Conservation (phyloP, 257 asterid genomes). For the Solanum arcanum region DNA sequence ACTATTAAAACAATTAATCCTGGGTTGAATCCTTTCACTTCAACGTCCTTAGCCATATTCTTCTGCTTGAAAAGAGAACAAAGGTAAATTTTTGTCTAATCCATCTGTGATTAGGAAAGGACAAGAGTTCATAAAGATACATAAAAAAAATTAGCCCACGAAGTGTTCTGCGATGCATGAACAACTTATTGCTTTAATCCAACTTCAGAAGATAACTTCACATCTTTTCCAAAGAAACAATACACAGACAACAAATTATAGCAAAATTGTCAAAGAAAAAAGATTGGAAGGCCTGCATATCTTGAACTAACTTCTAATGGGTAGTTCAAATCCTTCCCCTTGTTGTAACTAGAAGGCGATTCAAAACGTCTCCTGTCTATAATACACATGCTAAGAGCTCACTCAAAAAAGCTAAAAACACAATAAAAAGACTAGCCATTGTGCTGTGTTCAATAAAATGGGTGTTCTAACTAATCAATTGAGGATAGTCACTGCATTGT, state of each 20-base stretch:
- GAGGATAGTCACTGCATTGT: too few relatives aligned
- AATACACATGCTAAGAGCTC: background rate
- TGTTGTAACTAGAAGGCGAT: background rate
- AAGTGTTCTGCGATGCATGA: background rate
- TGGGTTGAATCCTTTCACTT: slow-evolving; percentile 63
- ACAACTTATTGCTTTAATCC: background rate
- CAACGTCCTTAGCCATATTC: slow-evolving; percentile 26
- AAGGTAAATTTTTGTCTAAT: background rate
- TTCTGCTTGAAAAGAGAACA: slow-evolving; percentile 33
- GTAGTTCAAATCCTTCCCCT: background rate
- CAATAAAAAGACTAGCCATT: background rate
- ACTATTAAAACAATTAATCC: slow-evolving; percentile 68
- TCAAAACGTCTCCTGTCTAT: background rate
- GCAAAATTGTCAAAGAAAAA: background rate
- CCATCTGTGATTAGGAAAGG: background rate
- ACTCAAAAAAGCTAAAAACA: background rate
- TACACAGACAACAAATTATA: background rate
- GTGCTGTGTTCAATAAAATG: too few relatives aligned
- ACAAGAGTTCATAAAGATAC: background rate
- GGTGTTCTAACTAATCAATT: too few relatives aligned
- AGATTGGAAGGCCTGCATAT: background rate
- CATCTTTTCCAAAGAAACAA: background rate
- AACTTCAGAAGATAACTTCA: background rate
- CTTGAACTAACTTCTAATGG: background rate
- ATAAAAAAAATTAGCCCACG: background rate